Evolutionary conservation across 441 rosid species (phyloP), one percentile per base, ranked within the genome.

Genomic region (Jatropha multifida): DNA sequence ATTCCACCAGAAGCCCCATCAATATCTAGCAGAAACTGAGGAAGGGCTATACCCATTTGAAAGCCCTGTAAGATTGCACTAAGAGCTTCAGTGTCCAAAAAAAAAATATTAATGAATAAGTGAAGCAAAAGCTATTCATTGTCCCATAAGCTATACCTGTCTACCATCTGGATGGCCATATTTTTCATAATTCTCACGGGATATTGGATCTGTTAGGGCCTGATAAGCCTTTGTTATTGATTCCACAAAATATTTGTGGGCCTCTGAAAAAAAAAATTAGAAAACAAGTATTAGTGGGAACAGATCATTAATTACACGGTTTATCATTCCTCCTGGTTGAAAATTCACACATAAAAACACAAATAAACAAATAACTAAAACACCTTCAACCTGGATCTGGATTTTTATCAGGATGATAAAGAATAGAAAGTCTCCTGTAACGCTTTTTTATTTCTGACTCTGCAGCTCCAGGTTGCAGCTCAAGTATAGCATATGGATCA

Each of bases 11-110:
- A 94, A 74, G 97, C 92, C 74, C 98, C 98, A 78, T 96, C 97
- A 55, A 94, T 92, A 87, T 96, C 86, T 49, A 96, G 86, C 76
- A 94, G 88, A 82, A 96, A 96, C 76, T 89, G 94, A 58, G 99
- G 99, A 73, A 96, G 98, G 72, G 99, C 99, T 60, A 96, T 92
- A 78, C 99, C 99, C 97, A 96, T 91, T 96, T 96, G 97, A 85
- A 96, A 96, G 10, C 99, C 99, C 98, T 94, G 91, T 76, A 80
- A 68, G 72, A 77, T 68, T 76, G 75, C n/a, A 78, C 8, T 26
- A 60, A 26, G 18, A 65, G 44, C 18, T 66, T 83, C 68, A 81
- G 77, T 48, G 71, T 73, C 72, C 74, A 82, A 58, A 52, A 61
- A 52, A 61, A 14, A 13, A 49, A 72, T 61, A 46, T 17, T 55